These are phyloP conservation scores for Thymus quinquecostatus DNA, from an alignment of 257 asterid genomes.

Conservation along the genomic window DNA sequence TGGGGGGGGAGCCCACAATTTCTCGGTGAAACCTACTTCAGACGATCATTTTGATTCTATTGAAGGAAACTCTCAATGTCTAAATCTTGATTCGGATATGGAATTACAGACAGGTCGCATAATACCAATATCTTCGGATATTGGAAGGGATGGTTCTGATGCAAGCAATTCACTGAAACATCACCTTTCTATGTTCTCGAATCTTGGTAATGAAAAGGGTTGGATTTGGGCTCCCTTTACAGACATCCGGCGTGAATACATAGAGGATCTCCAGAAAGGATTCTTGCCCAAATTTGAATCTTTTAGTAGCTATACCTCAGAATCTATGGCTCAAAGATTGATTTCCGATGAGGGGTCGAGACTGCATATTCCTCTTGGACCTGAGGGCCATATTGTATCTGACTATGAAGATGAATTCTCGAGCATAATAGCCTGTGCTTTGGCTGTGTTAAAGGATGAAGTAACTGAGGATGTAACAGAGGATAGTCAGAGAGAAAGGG, in stretches of 20 bases:
- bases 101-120: constrained; percentile 42
- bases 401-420: constrained; percentile 92
- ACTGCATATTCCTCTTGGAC: constrained; percentile 81
- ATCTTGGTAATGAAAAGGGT: constrained; percentile 47
- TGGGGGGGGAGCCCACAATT: constrained; percentile 38
- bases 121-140: constrained; percentile 42
- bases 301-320: constrained; percentile 49
- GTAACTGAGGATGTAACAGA: constrained; percentile 43
- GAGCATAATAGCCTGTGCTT: constrained; percentile 93
- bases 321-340: constrained; percentile 54
- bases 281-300: constrained; percentile 62
- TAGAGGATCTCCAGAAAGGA: constrained; percentile 66
- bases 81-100: constrained; percentile 33
- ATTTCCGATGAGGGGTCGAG: constrained; percentile 68
- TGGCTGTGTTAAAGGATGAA: constrained; percentile 64
- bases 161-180: constrained; percentile 39
- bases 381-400: constrained; percentile 61
- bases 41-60: constrained; percentile 36
- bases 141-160: constrained; percentile 40
- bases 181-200: constrained; percentile 35
- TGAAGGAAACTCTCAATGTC: constrained; percentile 42
- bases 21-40: constrained; percentile 39
- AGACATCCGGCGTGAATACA: constrained; percentile 63
- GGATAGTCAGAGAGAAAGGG: constrained; percentile 48
- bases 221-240: constrained; percentile 81